Evolutionary conservation across 2,329 filamentous ascomycete genomes (phyloP).

Genomic region (Aspergillus novofumigatus): DNA sequence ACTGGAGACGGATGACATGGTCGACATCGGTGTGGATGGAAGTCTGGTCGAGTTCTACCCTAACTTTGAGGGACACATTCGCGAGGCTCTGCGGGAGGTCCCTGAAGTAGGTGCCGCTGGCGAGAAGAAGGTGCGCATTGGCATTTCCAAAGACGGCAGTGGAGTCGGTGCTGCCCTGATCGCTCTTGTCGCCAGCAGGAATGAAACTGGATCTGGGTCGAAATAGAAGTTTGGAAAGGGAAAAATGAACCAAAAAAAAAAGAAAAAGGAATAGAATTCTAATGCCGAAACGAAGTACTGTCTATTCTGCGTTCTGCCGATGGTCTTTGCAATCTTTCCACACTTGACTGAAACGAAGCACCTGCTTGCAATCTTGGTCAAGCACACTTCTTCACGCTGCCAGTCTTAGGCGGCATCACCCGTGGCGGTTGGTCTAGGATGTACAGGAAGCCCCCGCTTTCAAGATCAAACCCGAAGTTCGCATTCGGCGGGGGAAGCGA

Average conservation of each 20-base stretch:
- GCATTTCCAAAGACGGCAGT: constrained; percentile 93
- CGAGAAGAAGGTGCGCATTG: constrained; percentile 84
- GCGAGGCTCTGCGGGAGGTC: constrained; percentile 73
- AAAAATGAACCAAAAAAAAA: background rate
- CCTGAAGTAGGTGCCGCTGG: constrained; percentile 72
- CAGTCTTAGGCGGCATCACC: background rate
- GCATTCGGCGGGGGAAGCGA: background rate
- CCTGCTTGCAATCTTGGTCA: background rate
- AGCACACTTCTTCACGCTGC: too few relatives aligned
- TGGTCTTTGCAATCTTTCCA: background rate
- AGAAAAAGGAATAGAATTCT: background rate
- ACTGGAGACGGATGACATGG: constrained; percentile 62
- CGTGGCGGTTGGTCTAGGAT: background rate
- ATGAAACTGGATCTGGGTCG: constrained; percentile 3
- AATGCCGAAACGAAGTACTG: background rate
- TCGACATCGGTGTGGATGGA: constrained; percentile 93
- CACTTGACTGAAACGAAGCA: background rate
- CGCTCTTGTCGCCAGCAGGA: constrained; percentile 72
- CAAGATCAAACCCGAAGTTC: background rate
- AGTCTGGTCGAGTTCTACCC: constrained; percentile 95
- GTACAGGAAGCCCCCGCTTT: background rate
- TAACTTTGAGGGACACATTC: constrained; percentile 81
- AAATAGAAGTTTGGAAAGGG: background rate
- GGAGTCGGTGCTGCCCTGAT: constrained; percentile 95
- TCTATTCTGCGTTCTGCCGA: background rate